phyloP scores from a whole-genome alignment of 441 rosid species.

The Gossypium schwendimanii region DNA sequence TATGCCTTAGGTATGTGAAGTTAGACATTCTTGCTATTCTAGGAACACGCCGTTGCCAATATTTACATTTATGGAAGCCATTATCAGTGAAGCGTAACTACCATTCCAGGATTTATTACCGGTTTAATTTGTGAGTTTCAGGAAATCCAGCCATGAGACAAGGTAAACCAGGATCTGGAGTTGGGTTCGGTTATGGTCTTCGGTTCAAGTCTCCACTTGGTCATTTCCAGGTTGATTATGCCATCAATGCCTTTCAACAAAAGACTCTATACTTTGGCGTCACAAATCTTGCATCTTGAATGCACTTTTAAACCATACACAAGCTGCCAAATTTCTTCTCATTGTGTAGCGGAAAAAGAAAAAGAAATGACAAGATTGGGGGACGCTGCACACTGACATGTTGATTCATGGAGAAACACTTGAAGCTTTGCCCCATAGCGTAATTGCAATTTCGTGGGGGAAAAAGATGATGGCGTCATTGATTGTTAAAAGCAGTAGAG shows the following conservation, averaged over 20 bases:
- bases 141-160: slow-evolving; percentile 85
- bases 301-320: not conserved
- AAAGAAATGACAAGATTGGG: too few species aligned
- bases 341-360: not conserved
- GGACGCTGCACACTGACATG: too few species aligned
- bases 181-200: slow-evolving; percentile 76
- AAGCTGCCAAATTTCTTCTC: slow-evolving; percentile 6
- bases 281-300: slow-evolving; percentile 58
- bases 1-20: not conserved
- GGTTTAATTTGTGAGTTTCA: slow-evolving; percentile 27
- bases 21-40: not conserved
- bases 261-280: slow-evolving; percentile 81
- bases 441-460: not conserved
- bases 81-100: not conserved
- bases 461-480: not conserved
- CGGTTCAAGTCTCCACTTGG: slow-evolving; percentile 76
- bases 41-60: not conserved
- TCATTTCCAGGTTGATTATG: slow-evolving; percentile 72
- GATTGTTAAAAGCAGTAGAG: not conserved
- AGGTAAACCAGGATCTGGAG: slow-evolving; percentile 82
- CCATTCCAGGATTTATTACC: not conserved
- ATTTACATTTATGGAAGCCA: not conserved
- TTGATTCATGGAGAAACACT: slow-evolving; percentile 2
- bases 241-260: slow-evolving; percentile 78
- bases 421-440: not conserved